Evolutionary conservation across 2,329 filamentous ascomycete genomes (phyloP).

Genomic region (Sordariomycetes sp.): DNA sequence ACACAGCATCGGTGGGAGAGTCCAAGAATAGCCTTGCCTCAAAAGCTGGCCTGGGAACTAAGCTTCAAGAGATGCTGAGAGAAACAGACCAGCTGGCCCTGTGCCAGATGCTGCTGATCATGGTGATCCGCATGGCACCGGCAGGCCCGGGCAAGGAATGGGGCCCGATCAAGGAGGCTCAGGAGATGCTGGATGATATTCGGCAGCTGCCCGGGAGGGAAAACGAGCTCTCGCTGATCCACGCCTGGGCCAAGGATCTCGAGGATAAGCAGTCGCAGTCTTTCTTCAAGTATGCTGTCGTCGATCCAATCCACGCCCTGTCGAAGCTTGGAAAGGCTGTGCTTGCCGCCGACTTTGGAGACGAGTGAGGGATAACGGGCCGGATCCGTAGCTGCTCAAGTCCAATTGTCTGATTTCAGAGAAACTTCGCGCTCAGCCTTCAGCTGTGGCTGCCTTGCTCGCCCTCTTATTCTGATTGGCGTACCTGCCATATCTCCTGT

Average conservation of each 20-base stretch:
- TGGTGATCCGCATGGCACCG: slow-evolving; percentile 33
- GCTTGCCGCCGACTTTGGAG: slow-evolving; percentile 30
- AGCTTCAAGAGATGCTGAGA: slow-evolving; percentile 20
- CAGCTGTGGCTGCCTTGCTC: too few species aligned
- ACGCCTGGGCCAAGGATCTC: slow-evolving; percentile 32
- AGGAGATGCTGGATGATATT: slow-evolving; percentile 38
- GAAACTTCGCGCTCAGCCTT: too few species aligned
- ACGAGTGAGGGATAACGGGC: neutral
- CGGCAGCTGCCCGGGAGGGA: slow-evolving; percentile 34
- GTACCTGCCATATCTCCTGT: too few species aligned
- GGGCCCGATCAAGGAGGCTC: slow-evolving; percentile 31
- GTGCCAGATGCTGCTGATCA: slow-evolving; percentile 41
- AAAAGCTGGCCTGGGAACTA: slow-evolving; percentile 10
- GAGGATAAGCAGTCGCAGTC: slow-evolving; percentile 24
- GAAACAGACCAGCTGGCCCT: slow-evolving; percentile 43
- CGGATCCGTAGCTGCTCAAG: too few species aligned
- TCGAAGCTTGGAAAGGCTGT: slow-evolving; percentile 34
- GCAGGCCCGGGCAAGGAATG: slow-evolving; percentile 34
- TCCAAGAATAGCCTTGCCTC: slow-evolving; percentile 4
- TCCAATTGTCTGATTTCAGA: too few species aligned
- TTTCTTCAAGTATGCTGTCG: slow-evolving; percentile 41
- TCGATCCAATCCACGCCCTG: slow-evolving; percentile 36
- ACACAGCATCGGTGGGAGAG: slow-evolving; percentile 12
- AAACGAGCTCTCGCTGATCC: slow-evolving; percentile 31
- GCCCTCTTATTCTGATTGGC: too few species aligned